These are phyloP conservation scores for Penicillium robsamsonii DNA, from an alignment of 495 filamentous ascomycete species.

Conservation along the genomic window DNA sequence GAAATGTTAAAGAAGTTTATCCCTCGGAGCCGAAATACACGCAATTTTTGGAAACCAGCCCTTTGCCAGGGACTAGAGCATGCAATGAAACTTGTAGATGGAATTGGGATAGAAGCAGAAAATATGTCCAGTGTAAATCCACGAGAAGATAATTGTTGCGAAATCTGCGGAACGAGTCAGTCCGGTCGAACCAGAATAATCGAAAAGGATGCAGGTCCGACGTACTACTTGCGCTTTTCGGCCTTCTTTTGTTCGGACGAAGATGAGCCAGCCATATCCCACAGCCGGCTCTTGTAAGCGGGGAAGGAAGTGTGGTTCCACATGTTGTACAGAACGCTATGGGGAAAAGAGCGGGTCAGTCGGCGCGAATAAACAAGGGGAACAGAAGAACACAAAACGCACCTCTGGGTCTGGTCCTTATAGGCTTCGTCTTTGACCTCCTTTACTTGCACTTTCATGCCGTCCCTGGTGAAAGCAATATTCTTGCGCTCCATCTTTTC, in stretches of 20 bases:
- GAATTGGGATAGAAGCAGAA: neutral
- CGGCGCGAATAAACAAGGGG: neutral
- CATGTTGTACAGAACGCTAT: constrained; percentile 66
- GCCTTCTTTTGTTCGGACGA: constrained; percentile 16
- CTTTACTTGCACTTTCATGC: constrained; percentile 77
- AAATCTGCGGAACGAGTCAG: neutral
- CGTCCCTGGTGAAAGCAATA: constrained; percentile 77
- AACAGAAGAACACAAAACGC: constrained; percentile 13
- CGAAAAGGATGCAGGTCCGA: neutral
- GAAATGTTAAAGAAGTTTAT: neutral
- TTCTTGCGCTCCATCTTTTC: constrained; percentile 81
- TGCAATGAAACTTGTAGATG: neutral
- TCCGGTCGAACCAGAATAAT: neutral
- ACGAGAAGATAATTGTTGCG: neutral
- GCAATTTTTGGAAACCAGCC: neutral
- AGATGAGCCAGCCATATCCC: constrained; percentile 42
- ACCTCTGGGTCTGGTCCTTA: constrained; percentile 78
- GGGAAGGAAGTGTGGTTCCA: constrained; percentile 68
- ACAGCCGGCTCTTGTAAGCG: constrained; percentile 58
- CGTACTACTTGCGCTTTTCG: constrained; percentile 38
- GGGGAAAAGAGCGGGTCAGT: constrained; percentile 8
- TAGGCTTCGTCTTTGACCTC: constrained; percentile 74
- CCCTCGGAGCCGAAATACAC: neutral
- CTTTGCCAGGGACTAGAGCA: neutral
- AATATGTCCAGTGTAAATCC: neutral